Evolutionary conservation across 2,329 filamentous ascomycete species (phyloP).

Genomic region (Fusarium tjaetaba): DNA sequence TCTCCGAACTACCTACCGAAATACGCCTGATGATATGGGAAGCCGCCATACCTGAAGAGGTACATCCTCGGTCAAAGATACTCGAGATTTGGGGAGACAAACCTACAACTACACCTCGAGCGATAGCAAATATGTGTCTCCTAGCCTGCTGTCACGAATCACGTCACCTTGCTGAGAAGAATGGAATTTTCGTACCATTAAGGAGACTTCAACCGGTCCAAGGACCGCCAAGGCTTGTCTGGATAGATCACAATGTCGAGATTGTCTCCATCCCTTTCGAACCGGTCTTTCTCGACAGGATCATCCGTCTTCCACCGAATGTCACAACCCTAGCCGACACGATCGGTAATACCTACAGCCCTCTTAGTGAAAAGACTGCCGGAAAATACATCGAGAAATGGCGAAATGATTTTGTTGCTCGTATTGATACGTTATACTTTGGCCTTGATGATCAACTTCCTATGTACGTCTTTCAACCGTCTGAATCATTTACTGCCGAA

Average conservation of each 20-base stretch:
- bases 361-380: too few species aligned
- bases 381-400: background rate
- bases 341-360: background rate
- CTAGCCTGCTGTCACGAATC: background rate
- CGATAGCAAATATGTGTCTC: background rate
- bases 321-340: background rate
- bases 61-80: background rate
- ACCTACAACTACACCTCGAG: background rate
- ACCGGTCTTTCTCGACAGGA: background rate
- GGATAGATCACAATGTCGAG: background rate
- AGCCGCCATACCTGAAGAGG: background rate
- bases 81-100: background rate
- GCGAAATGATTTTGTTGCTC: background rate
- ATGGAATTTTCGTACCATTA: background rate
- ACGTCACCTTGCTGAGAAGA: background rate
- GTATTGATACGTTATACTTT: background rate
- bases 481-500: background rate
- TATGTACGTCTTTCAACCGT: background rate
- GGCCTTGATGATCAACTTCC: background rate
- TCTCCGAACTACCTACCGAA: background rate
- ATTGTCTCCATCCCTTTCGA: background rate
- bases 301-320: background rate
- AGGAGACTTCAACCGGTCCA: background rate
- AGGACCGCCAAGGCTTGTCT: background rate
- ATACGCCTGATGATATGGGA: conserved; percentile 8